Evolutionary conservation across 2,329 filamentous ascomycete species (phyloP).

Genomic region (Fusarium sulawesiense): DNA sequence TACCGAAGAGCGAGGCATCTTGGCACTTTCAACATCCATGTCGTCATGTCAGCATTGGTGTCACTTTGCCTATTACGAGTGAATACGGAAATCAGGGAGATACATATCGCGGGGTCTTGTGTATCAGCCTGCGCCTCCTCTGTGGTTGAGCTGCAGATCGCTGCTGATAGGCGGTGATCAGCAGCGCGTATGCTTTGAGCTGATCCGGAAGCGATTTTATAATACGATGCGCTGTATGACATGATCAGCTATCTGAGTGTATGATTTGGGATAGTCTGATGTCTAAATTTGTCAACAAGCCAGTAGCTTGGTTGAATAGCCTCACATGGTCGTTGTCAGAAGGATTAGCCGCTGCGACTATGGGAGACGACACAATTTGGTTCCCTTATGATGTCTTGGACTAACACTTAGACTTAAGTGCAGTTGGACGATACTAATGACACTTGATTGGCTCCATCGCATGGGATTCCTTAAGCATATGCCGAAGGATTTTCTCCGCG

Average conservation of each 20-base stretch:
- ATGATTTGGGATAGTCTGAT: background rate
- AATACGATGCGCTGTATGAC: constrained; percentile 70
- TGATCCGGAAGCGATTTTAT: constrained; percentile 70
- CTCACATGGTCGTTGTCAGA: background rate
- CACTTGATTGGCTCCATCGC: background rate
- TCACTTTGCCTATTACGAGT: constrained; percentile 28
- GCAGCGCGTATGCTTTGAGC: constrained; percentile 58
- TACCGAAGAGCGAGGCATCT: constrained; percentile 17
- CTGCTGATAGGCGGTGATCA: constrained; percentile 69
- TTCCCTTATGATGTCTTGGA: no score
- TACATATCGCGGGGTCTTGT: background rate
- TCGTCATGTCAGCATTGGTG: constrained; percentile 21
- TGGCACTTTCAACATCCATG: background rate
- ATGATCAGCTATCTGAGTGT: background rate
- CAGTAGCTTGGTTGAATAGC: background rate
- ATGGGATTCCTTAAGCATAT: background rate
- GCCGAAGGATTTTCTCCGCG: background rate
- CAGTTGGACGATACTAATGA: no score
- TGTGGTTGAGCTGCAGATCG: constrained; percentile 63
- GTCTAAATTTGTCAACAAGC: constrained; percentile 68
- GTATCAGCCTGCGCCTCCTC: constrained; percentile 29
- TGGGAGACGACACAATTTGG: fast-evolving
- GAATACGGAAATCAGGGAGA: constrained; percentile 33
- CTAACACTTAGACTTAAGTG: no score
- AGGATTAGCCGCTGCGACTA: background rate